Percentiles rank a stretch among this genome's conserved stretches.
phyloP scores from a whole-genome alignment of 805 yeast genomes.

The Komagataella pastoris region DNA sequence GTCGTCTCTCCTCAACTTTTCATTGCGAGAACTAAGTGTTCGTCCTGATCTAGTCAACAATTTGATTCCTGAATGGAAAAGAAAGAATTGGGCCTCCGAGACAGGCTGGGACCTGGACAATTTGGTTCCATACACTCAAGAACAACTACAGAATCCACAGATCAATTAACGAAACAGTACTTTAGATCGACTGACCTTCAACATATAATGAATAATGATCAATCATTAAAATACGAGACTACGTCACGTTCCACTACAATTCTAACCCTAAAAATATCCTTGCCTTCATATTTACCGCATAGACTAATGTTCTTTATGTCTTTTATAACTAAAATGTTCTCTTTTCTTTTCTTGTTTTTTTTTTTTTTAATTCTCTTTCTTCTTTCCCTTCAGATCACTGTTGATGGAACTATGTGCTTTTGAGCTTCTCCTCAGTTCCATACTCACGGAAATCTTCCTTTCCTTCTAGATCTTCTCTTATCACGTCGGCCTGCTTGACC shows the following conservation, averaged over 20 bases:
- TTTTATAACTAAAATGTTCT: background rate
- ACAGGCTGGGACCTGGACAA: conserved; percentile 16
- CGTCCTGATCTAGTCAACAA: conserved; percentile 23
- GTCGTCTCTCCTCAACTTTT: conserved; percentile 40
- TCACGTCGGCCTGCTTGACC: conserved; percentile 59
- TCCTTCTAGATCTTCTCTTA: conserved; percentile 74
- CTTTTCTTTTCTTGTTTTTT: background rate
- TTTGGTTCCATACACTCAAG: conserved; percentile 25
- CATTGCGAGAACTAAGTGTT: conserved; percentile 35
- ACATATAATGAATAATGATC: background rate
- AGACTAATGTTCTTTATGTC: background rate
- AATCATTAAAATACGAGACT: background rate
- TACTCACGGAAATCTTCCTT: conserved; percentile 66
- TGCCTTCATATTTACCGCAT: background rate
- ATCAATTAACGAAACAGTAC: conserved; percentile 5
- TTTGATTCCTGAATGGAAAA: conserved; percentile 29
- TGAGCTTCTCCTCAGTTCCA: conserved; percentile 28
- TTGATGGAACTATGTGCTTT: conserved; percentile 8
- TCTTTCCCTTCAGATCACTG: background rate
- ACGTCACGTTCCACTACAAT: background rate
- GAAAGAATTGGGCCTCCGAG: conserved; percentile 3
- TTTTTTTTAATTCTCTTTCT: no score
- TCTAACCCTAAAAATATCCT: background rate
- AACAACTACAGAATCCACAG: conserved; percentile 19
- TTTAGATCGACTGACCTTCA: background rate